phyloP scores from a whole-genome alignment of 768 basidiomycete species.

The Coprinopsis sp. region DNA sequence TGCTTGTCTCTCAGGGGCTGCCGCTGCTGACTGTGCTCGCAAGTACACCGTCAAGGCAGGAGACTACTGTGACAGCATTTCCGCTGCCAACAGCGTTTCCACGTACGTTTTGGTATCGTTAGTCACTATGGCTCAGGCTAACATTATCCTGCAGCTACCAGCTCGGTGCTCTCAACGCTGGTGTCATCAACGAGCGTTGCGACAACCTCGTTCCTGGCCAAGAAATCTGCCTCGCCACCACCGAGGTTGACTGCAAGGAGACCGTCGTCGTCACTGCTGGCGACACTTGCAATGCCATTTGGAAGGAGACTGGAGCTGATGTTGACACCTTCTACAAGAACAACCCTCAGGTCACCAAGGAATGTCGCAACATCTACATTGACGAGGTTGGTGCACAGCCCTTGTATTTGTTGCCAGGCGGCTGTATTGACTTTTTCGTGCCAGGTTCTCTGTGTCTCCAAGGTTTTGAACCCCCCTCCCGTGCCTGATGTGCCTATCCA shows the following conservation, averaged over 20 bases:
- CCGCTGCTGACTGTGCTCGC: constrained; percentile 50
- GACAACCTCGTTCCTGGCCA: constrained; percentile 50
- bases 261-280: constrained; percentile 52
- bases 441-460: constrained; percentile 54
- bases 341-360: constrained; percentile 66
- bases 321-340: constrained; percentile 51
- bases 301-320: constrained; percentile 38
- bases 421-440: not conserved
- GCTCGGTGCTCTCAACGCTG: constrained; percentile 58
- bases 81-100: constrained; percentile 53
- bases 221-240: constrained; percentile 57
- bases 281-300: constrained; percentile 59
- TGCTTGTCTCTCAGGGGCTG: constrained; percentile 18
- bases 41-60: constrained; percentile 51
- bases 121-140: constrained; percentile 2
- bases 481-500: constrained; percentile 23
- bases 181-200: constrained; percentile 48
- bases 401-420: not conserved
- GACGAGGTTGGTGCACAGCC: constrained; percentile 54
- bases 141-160: constrained; percentile 51
- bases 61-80: constrained; percentile 68
- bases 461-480: constrained; percentile 39
- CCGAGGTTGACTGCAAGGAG: constrained; percentile 54
- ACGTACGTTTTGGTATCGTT: constrained; percentile 39
- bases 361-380: constrained; percentile 65